Percentiles rank a stretch among this genome's conserved stretches.
These are phyloP conservation scores for Globisporangium emineosum DNA, from an alignment of 352 stramenopile genomes.

Conservation along the genomic window DNA sequence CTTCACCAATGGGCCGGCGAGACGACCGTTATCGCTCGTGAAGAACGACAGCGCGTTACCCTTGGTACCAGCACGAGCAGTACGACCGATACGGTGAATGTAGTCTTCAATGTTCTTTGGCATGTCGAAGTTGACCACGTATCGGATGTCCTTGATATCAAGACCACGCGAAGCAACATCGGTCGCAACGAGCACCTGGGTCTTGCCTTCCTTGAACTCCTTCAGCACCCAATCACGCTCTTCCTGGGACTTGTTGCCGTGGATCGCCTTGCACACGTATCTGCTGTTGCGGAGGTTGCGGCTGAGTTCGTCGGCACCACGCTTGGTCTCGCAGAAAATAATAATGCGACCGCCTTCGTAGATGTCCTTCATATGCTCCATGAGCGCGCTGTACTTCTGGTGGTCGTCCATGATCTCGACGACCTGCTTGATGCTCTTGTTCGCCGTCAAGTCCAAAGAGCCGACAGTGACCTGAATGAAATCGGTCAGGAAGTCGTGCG, in stretches of 20 bases:
- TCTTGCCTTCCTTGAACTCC: slow-evolving; percentile 96
- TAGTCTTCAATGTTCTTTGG: slow-evolving; percentile 99
- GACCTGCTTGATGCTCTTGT: slow-evolving; percentile 98
- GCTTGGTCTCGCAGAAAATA: slow-evolving; percentile 99
- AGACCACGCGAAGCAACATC: slow-evolving; percentile 99
- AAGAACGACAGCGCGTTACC: slow-evolving; percentile 95
- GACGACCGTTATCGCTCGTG: slow-evolving; percentile 84
- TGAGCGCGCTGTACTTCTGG: slow-evolving; percentile 94
- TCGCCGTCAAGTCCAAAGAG: slow-evolving; percentile 96
- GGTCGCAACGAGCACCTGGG: slow-evolving; percentile 96
- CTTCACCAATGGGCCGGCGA: slow-evolving; percentile 84
- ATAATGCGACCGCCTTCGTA: slow-evolving; percentile 94
- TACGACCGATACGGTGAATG: slow-evolving; percentile 98
- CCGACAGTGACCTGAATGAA: slow-evolving; percentile 96
- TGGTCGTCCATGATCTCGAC: slow-evolving; percentile 96
- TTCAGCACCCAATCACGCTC: slow-evolving; percentile 97
- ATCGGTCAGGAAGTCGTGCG: slow-evolving; percentile 96
- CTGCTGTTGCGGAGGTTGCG: slow-evolving; percentile 91
- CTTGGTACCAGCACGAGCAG: slow-evolving; percentile 95
- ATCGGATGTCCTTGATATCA: slow-evolving; percentile 99
- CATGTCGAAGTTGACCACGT: slow-evolving; percentile 99
- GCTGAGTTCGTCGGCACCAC: slow-evolving; percentile 95
- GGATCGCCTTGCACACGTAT: slow-evolving; percentile 96
- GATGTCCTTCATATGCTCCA: slow-evolving; percentile 76
- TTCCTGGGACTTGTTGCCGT: slow-evolving; percentile 98